phyloP scores from a whole-genome alignment of 352 stramenopile species.

The Pythium rhizo-oryzae region DNA sequence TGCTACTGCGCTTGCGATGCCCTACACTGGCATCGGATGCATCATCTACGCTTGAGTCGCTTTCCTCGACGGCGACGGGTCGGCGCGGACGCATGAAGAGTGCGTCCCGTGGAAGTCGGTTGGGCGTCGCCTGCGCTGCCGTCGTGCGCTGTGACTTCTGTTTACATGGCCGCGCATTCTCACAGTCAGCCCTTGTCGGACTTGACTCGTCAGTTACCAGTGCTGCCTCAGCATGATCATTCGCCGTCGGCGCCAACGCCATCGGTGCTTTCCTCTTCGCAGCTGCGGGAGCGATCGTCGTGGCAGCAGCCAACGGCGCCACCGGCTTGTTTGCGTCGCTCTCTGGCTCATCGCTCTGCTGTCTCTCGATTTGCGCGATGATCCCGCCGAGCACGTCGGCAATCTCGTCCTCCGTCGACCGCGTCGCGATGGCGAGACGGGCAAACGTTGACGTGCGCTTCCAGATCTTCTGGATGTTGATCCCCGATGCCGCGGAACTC shows the following conservation, averaged over 20 bases:
- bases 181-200: slow-evolving; percentile 41
- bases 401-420: slow-evolving; percentile 23
- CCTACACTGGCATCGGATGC: slow-evolving; percentile 49
- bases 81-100: slow-evolving; percentile 47
- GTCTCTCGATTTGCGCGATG: slow-evolving; percentile 19
- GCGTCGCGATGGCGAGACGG: background rate
- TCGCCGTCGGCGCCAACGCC: background rate
- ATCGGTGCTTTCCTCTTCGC: slow-evolving; percentile 28
- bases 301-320: background rate
- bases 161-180: background rate
- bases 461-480: slow-evolving; percentile 13
- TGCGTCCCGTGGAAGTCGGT: slow-evolving; percentile 22
- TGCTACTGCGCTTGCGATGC: slow-evolving; percentile 75
- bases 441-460: slow-evolving; percentile 10
- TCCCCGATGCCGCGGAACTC: background rate
- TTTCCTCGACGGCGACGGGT: slow-evolving; percentile 51
- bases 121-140: slow-evolving; percentile 30
- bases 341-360: background rate
- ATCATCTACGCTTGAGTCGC: slow-evolving; percentile 63
- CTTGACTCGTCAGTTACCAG: background rate
- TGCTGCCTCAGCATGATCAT: background rate
- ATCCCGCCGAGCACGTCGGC: slow-evolving; percentile 23
- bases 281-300: background rate
- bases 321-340: background rate
- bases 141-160: slow-evolving; percentile 24